Conservation (phyloP, 352 stramenopile genomes). For the Phytophthora europaea region DNA sequence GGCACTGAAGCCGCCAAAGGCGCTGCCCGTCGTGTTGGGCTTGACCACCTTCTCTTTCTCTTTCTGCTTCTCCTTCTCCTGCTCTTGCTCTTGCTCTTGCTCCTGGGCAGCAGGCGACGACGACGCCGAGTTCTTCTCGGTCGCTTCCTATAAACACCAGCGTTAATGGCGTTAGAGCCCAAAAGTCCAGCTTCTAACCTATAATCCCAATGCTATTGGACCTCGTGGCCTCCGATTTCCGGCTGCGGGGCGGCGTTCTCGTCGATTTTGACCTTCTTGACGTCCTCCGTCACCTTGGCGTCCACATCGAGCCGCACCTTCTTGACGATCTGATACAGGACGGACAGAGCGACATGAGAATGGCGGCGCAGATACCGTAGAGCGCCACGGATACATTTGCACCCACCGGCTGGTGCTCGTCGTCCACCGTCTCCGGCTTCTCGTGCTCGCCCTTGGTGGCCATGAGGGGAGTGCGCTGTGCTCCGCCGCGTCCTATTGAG, state of each 20-base stretch:
- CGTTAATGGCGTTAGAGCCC: not conserved
- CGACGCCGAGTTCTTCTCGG: constrained; percentile 16
- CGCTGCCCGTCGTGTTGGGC: constrained; percentile 46
- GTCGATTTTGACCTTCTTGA: constrained; percentile 58
- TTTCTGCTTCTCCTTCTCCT: constrained; percentile 1
- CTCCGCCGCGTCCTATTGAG: constrained; percentile 13
- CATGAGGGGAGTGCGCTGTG: constrained; percentile 41
- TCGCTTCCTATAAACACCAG: constrained; percentile 7
- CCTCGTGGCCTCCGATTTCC: constrained; percentile 37
- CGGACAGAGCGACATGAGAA: not conserved
- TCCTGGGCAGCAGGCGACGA: constrained; percentile 24
- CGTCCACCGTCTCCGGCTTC: constrained; percentile 69
- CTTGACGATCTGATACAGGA: constrained; percentile 53
- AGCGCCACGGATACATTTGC: not conserved
- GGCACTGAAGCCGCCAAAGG: constrained; percentile 60
- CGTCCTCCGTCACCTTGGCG: constrained; percentile 56
- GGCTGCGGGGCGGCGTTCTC: constrained; percentile 36
- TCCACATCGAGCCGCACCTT: constrained; percentile 67
- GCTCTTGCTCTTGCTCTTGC: constrained; percentile 12
- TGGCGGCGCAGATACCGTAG: not conserved
- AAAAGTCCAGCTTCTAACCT: not conserved
- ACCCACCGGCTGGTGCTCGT: constrained; percentile 70
- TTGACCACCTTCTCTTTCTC: constrained; percentile 31
- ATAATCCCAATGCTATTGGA: constrained; percentile 10
- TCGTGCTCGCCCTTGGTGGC: constrained; percentile 81